Percentiles rank a stretch among this genome's conserved stretches.
Conservation (phyloP, 768 basidiomycete genomes). For the Phanerodontia chrysosporium region DNA sequence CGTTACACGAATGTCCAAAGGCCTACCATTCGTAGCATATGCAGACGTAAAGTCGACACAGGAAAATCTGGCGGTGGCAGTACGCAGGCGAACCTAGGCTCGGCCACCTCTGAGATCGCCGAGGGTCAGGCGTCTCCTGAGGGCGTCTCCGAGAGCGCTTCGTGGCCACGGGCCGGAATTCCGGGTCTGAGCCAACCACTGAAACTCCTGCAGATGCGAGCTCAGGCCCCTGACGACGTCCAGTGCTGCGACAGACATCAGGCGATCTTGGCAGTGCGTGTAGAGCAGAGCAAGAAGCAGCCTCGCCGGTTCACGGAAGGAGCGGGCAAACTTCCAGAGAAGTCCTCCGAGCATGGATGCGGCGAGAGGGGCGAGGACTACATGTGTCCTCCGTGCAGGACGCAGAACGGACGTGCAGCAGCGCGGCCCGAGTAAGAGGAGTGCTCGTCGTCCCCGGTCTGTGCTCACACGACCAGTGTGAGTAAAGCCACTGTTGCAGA, state of each 20-base stretch:
- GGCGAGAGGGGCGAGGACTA: neutral
- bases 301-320: too few relatives aligned
- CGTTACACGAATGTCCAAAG: too few relatives aligned
- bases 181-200: too few relatives aligned
- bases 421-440: neutral
- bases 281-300: too few relatives aligned
- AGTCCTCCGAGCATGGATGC: too few relatives aligned
- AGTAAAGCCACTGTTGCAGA: neutral
- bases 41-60: neutral
- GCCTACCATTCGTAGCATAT: too few relatives aligned
- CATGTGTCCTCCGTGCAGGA: neutral
- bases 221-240: neutral
- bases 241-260: neutral
- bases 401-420: neutral
- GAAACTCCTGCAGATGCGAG: too few relatives aligned
- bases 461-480: neutral
- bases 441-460: neutral
- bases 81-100: too few relatives aligned
- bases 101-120: too few relatives aligned
- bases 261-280: neutral
- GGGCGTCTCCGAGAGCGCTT: too few relatives aligned
- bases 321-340: too few relatives aligned
- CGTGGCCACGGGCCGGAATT: too few relatives aligned
- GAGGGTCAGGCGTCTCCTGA: neutral
- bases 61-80: neutral